Evolutionary conservation across 768 basidiomycete genomes (phyloP), one percentile per base, ranked within the genome.

Genomic region (Mycena pura): DNA sequence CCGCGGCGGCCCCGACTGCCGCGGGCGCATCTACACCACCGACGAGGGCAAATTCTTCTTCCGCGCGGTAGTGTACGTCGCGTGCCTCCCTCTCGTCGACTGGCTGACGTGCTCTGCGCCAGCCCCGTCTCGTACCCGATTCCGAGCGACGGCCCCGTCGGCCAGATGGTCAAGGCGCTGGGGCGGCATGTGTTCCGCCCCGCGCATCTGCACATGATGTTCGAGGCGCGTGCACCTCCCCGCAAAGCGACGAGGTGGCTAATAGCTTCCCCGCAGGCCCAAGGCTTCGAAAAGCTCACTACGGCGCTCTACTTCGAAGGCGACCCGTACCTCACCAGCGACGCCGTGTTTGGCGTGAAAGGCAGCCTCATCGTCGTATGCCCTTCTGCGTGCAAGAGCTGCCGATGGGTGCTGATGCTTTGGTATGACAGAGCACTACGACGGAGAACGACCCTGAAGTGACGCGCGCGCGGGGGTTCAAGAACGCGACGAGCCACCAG

Each of bases 321-420:
- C 5, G 90, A 92, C 65, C 72, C 77, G 3, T 93, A 84, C 68
- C 60, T 94, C 22, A 74, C 73, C 6, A 91, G 86, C 60, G 93
- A 95, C 69, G 80, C 84, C 11, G 91, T 94, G 3, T 93, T 94
- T 73, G 92, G 93, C 10, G 92, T 91, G 22, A 92, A 92, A 73
- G 82, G 83, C 46, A 91, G 89, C 6, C 78, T 95, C 25, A 82
- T 93, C 19, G 84, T 92, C 64, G 92, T 93, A 74, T 49, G 86
- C 79, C 9, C 44, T 19, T n/a, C 36, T 49, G 11, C 29, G 31
- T 10, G 10, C 19, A 51, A 24, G 44, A 38, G 14, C 5, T 34
- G 28, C 47, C 8, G 29, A n/a, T 15, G 40, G 34, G 8, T 34
- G 28, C 5, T 41, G 3, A 4, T 15, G 24, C 15, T 7, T 59